Percentiles rank a stretch among this genome's conserved stretches.
Conservation (phyloP, 306 rosid genomes). For the Malus fusca region DNA sequence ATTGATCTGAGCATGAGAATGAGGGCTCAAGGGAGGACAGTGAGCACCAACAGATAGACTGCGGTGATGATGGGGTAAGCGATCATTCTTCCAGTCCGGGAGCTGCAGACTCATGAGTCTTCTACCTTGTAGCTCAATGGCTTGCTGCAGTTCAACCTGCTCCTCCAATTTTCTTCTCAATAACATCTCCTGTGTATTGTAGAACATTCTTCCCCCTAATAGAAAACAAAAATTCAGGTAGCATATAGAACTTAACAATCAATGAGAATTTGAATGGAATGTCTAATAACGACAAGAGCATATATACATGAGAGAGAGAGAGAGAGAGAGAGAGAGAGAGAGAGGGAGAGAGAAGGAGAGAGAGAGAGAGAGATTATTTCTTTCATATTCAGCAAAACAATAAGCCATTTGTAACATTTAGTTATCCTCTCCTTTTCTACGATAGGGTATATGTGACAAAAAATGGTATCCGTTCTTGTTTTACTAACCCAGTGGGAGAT, state of each 20-base stretch:
- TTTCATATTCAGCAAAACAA: background rate
- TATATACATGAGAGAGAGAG: too few relatives aligned
- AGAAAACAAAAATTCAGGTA: conserved; percentile 4
- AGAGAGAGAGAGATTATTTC: background rate
- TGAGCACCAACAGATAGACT: conserved; percentile 69
- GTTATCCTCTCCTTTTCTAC: background rate
- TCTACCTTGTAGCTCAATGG: conserved; percentile 73
- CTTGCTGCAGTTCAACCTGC: conserved; percentile 82
- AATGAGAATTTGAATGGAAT: background rate
- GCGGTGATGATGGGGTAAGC: conserved; percentile 62
- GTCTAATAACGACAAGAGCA: background rate
- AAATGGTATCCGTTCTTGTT: background rate
- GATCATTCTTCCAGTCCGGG: conserved; percentile 62
- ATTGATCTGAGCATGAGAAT: conserved; percentile 36
- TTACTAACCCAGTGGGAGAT: conserved; percentile 32
- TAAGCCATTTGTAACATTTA: background rate
- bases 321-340: too few relatives aligned
- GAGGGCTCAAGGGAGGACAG: conserved; percentile 30
- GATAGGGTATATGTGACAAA: background rate
- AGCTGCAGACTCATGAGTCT: conserved; percentile 81
- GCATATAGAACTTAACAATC: background rate
- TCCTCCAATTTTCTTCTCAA: conserved; percentile 69
- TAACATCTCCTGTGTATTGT: conserved; percentile 55
- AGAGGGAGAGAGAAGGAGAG: too few relatives aligned
- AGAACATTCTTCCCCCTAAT: conserved; percentile 61